Conservation (phyloP, 306 rosid species). For the Quercus cerris region DNA sequence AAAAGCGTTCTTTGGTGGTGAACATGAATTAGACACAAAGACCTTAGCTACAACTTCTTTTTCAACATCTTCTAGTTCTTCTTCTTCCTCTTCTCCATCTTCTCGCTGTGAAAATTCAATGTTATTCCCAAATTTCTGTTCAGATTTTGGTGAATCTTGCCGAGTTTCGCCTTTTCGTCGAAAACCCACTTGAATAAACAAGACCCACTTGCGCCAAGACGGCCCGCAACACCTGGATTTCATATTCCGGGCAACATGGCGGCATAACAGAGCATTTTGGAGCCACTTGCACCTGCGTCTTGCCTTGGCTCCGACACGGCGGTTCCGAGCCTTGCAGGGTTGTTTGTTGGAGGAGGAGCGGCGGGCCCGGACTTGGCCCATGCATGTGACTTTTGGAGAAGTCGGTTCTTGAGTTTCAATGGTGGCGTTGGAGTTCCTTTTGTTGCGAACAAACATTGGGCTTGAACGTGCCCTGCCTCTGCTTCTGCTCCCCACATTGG, state of each 20-base stretch:
- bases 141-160: conserved; percentile 24
- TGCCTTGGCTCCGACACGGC: conserved; percentile 6
- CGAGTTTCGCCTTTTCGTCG: conserved; percentile 30
- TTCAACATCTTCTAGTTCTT: conserved; percentile 17
- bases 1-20: conserved; percentile 73
- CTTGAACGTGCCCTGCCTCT: conserved; percentile 68
- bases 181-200: conserved; percentile 28
- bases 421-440: conserved; percentile 29
- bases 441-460: conserved; percentile 69
- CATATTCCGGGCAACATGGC: conserved; percentile 20
- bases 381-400: conserved; percentile 94
- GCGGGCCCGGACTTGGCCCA: conserved; percentile 77
- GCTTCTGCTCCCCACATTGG: conserved; percentile 67
- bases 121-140: conserved; percentile 14
- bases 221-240: conserved; percentile 33
- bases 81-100: conserved; percentile 1
- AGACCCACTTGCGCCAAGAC: conserved; percentile 51
- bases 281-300: conserved; percentile 43
- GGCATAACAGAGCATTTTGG: conserved; percentile 38
- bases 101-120: conserved; percentile 26
- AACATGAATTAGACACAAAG: conserved; percentile 17
- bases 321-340: not conserved
- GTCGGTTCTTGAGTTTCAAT: conserved; percentile 86
- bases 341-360: conserved; percentile 60
- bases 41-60: conserved; percentile 11